Evolutionary conservation across 257 asterid genomes (phyloP).

Genomic region (Salvia miltiorrhiza): DNA sequence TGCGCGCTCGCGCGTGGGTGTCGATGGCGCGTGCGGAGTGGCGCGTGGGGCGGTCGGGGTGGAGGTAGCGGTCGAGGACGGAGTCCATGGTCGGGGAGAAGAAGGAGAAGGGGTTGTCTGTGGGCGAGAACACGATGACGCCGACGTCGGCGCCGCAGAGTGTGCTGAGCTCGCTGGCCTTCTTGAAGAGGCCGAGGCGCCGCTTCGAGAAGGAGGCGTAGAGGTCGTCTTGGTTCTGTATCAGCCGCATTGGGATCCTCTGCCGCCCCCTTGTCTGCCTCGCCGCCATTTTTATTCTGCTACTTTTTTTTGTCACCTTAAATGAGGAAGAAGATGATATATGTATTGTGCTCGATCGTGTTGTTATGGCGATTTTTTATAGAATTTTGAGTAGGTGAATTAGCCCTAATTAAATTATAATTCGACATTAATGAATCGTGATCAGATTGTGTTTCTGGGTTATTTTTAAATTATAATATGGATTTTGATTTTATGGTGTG

Average conservation of each 20-base stretch:
- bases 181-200: slow-evolving; percentile 24
- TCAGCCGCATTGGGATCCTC: slow-evolving; percentile 19
- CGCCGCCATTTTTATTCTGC: slow-evolving; percentile 1
- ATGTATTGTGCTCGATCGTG: too few relatives aligned
- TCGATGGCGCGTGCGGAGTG: not conserved
- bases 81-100: slow-evolving; percentile 26
- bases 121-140: slow-evolving; percentile 16
- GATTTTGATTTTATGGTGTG: too few relatives aligned
- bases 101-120: slow-evolving; percentile 21
- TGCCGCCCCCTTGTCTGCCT: slow-evolving; percentile 32
- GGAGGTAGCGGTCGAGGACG: slow-evolving; percentile 4
- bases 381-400: too few relatives aligned
- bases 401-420: too few relatives aligned
- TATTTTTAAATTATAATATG: too few relatives aligned
- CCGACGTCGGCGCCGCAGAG: slow-evolving; percentile 25
- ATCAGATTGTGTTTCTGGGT: too few relatives aligned
- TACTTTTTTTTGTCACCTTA: not conserved
- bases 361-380: too few relatives aligned
- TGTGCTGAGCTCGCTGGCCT: slow-evolving; percentile 23
- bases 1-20: not conserved
- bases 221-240: slow-evolving; percentile 23
- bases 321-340: not conserved
- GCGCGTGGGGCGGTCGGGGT: slow-evolving; percentile 5
- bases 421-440: too few relatives aligned
- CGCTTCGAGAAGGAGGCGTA: slow-evolving; percentile 32